Percentiles rank a stretch among this genome's conserved stretches.
phyloP scores from a whole-genome alignment of 1,284 basidiomycete genomes.

The Chalciporus piperatoides region DNA sequence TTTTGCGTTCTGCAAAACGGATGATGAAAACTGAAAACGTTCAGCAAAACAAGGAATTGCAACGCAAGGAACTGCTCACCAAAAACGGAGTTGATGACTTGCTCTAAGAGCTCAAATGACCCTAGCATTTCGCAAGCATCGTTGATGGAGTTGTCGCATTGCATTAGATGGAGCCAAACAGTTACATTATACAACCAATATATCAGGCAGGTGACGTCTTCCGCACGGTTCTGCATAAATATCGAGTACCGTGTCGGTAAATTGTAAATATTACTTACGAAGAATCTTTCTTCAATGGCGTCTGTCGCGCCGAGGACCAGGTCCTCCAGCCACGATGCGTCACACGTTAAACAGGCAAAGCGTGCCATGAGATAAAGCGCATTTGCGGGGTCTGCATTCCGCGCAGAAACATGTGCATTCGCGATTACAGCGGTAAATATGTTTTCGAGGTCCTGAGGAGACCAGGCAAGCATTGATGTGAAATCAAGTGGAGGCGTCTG shows the following conservation, averaged over 20 bases:
- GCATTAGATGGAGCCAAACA: constrained; percentile 85
- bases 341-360: constrained; percentile 83
- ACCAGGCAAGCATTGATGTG: constrained; percentile 88
- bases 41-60: constrained; percentile 7
- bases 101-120: constrained; percentile 76
- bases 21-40: constrained; percentile 81
- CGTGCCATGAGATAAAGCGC: constrained; percentile 80
- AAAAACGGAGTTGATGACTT: constrained; percentile 92
- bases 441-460: constrained; percentile 68
- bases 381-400: constrained; percentile 79
- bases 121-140: constrained; percentile 77
- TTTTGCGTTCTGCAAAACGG: constrained; percentile 83
- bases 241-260: constrained; percentile 10
- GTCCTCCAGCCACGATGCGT: constrained; percentile 89
- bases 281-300: constrained; percentile 87
- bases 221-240: constrained; percentile 61
- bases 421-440: constrained; percentile 81
- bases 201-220: constrained; percentile 81
- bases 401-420: constrained; percentile 61
- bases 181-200: constrained; percentile 97
- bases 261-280: constrained; percentile 53
- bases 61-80: constrained; percentile 45
- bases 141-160: constrained; percentile 74
- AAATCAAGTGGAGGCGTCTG: constrained; percentile 73
- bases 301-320: constrained; percentile 88